Conservation (phyloP, 768 basidiomycete genomes). For the Leccinellum rugosiceps region DNA sequence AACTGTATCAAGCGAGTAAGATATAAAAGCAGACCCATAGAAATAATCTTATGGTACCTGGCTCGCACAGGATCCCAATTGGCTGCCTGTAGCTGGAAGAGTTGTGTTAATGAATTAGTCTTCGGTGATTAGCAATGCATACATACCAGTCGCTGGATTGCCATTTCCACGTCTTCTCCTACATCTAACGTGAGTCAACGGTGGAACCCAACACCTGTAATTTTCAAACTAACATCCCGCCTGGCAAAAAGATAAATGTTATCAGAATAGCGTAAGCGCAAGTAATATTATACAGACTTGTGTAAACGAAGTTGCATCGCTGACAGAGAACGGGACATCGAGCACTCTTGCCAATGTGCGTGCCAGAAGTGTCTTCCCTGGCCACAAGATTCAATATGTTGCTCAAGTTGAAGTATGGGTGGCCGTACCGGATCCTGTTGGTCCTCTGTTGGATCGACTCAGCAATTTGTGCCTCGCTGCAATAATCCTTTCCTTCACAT, state of each 20-base stretch:
- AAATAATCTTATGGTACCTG: conserved; percentile 45
- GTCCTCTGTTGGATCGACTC: conserved; percentile 49
- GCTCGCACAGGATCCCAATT: conserved; percentile 86
- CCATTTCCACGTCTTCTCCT: conserved; percentile 94
- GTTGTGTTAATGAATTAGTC: neutral
- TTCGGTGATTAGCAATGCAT: conserved; percentile 15
- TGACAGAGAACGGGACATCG: conserved; percentile 92
- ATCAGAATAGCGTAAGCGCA: conserved; percentile 3
- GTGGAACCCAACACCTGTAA: neutral
- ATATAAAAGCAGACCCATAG: neutral
- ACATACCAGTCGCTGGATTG: conserved; percentile 76
- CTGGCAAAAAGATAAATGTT: conserved; percentile 32
- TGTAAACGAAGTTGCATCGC: conserved; percentile 92
- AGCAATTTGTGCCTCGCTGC: conserved; percentile 3
- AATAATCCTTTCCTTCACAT: conserved; percentile 51
- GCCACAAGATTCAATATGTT: conserved; percentile 1
- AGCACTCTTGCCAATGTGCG: conserved; percentile 86
- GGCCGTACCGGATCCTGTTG: conserved; percentile 75
- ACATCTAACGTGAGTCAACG: conserved; percentile 56
- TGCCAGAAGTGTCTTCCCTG: conserved; percentile 89
- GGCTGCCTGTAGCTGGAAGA: conserved; percentile 74
- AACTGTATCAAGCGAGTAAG: conserved; percentile 42
- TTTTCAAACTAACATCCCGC: conserved; percentile 61
- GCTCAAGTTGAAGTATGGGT: conserved; percentile 12
- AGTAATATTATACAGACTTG: conserved; percentile 48